phyloP scores from a whole-genome alignment of 192 early-diverging fungal genomes.

The Coemansia erecta region DNA sequence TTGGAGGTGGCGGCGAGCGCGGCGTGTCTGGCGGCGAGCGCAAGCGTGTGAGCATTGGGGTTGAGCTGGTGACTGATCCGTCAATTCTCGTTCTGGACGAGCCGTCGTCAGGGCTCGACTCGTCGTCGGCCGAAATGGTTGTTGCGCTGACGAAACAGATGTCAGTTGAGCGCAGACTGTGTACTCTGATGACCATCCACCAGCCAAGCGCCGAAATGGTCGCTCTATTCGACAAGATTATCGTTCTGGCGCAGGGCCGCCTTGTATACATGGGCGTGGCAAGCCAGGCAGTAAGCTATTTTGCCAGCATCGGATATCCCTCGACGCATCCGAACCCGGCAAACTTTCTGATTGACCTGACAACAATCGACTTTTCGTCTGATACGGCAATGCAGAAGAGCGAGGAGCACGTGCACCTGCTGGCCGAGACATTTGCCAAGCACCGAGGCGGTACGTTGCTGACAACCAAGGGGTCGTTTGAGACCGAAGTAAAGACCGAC shows the following conservation, averaged over 20 bases:
- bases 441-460: conserved; percentile 3
- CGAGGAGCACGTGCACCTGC: conserved; percentile 33
- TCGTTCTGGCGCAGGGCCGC: conserved; percentile 64
- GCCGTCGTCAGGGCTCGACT: conserved; percentile 67
- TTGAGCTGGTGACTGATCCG: conserved; percentile 56
- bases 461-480: neutral
- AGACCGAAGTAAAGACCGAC: conserved; percentile 8
- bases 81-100: conserved; percentile 54
- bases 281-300: conserved; percentile 36
- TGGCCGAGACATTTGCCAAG: conserved; percentile 26
- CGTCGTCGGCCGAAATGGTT: conserved; percentile 59
- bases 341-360: conserved; percentile 64
- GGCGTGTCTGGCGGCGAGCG: conserved; percentile 57
- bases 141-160: conserved; percentile 58
- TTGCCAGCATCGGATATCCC: conserved; percentile 54
- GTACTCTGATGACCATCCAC: conserved; percentile 84
- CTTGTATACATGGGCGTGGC: conserved; percentile 59
- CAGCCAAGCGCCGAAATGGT: conserved; percentile 83
- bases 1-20: conserved; percentile 37
- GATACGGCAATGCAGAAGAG: conserved; percentile 31
- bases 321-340: conserved; percentile 64
- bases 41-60: conserved; percentile 50
- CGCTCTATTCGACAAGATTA: conserved; percentile 72
- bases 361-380: conserved; percentile 49
- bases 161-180: conserved; percentile 57